Percentiles rank a stretch among this genome's conserved stretches.
Evolutionary conservation across 2,329 filamentous ascomycete genomes (phyloP).

Genomic region (Neophaeococcomyces aloes): DNA sequence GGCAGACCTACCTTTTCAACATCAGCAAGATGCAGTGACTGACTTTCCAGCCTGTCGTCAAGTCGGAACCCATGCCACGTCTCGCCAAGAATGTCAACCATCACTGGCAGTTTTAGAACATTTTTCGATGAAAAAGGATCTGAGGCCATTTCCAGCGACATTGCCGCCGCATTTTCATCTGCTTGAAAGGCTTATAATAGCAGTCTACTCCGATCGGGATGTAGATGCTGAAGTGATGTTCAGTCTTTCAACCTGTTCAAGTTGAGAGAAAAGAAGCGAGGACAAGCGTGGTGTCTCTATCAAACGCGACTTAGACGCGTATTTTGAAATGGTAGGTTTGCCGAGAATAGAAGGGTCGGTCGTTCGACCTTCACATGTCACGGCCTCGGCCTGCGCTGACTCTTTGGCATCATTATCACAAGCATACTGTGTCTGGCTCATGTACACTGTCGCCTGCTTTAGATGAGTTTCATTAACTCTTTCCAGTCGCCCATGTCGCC

Average conservation of each 20-base stretch:
- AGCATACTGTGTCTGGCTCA: background rate
- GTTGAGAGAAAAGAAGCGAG: too few relatives aligned
- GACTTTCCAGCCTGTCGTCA: slow-evolving; percentile 14
- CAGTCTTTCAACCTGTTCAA: too few relatives aligned
- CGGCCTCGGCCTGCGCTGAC: too few relatives aligned
- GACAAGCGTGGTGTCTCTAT: too few relatives aligned
- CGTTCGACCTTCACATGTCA: too few relatives aligned
- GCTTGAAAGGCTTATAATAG: background rate
- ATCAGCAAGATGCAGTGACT: slow-evolving; percentile 13
- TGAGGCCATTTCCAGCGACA: background rate
- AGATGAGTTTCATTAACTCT: background rate
- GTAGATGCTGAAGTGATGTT: too few relatives aligned
- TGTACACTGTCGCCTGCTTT: too few relatives aligned
- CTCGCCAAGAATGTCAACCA: background rate
- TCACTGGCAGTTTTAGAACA: slow-evolving; percentile 3
- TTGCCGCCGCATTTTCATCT: slow-evolving; percentile 3
- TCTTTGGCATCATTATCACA: background rate
- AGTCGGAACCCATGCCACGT: slow-evolving; percentile 19
- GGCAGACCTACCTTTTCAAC: slow-evolving; percentile 10
- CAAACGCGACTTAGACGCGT: too few relatives aligned
- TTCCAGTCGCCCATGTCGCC: background rate
- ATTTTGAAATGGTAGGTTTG: too few relatives aligned
- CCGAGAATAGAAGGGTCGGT: too few relatives aligned
- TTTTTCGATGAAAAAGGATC: slow-evolving; percentile 8
- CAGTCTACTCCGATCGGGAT: background rate